A percentile compares a stretch with the other conserved stretches of the same genome.
These are phyloP conservation scores for Talinum fruticosum DNA, from an alignment of 148 eudicot genomes.

Conservation along the genomic window DNA sequence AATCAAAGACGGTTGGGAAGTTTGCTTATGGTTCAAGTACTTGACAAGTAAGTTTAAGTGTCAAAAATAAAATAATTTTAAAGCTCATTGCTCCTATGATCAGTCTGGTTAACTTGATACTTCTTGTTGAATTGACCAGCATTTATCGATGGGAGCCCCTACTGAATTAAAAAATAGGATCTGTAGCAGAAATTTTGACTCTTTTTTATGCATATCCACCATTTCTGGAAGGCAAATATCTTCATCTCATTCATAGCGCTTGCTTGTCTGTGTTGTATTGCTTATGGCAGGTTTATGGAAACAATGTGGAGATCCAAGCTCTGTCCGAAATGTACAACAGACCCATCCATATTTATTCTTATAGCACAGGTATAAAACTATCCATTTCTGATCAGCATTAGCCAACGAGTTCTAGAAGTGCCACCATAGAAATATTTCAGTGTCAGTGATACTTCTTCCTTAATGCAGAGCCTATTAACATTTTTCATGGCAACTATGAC, in stretches of 20 bases:
- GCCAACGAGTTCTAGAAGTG: background rate
- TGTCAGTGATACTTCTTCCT: background rate
- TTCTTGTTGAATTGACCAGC: background rate
- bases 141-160: too few relatives aligned
- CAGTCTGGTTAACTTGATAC: background rate
- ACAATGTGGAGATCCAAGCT: slow-evolving; percentile 90
- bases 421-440: background rate
- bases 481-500: slow-evolving; percentile 79
- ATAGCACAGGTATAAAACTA: slow-evolving; percentile 62
- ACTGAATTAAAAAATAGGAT: too few relatives aligned
- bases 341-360: slow-evolving; percentile 97
- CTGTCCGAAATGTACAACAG: slow-evolving; percentile 92
- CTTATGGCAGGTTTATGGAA: slow-evolving; percentile 76
- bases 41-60: background rate
- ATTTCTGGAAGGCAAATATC: too few relatives aligned
- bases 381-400: background rate
- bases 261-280: background rate
- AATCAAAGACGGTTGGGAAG: background rate
- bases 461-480: slow-evolving; percentile 81
- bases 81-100: background rate
- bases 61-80: background rate
- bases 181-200: too few relatives aligned
- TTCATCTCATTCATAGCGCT: background rate
- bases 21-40: too few relatives aligned
- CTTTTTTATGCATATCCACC: too few relatives aligned